phyloP scores from a whole-genome alignment of 768 basidiomycete genomes.

The Lyophyllum shimeji region DNA sequence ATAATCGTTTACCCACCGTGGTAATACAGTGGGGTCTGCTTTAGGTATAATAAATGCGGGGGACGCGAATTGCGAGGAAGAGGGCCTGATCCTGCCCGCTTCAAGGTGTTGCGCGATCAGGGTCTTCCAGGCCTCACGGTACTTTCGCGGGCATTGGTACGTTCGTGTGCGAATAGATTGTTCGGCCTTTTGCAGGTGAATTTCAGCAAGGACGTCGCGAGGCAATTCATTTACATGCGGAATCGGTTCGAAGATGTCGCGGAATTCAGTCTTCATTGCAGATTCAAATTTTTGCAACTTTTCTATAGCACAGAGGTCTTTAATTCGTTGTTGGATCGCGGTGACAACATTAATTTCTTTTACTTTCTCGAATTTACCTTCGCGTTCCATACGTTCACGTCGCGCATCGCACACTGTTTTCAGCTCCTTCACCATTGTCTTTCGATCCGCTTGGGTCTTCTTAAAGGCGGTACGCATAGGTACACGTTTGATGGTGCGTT shows the following conservation, averaged over 20 bases:
- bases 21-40: conserved; percentile 22
- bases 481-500: background rate
- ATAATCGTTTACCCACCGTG: conserved; percentile 37
- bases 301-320: background rate
- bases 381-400: background rate
- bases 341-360: background rate
- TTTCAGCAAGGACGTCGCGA: conserved; percentile 15
- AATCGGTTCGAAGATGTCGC: conserved; percentile 24
- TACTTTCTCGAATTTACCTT: background rate
- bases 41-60: conserved; percentile 40
- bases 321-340: background rate
- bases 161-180: conserved; percentile 19
- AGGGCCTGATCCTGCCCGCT: conserved; percentile 29
- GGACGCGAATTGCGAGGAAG: conserved; percentile 25
- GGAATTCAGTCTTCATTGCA: conserved; percentile 13
- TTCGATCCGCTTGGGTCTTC: background rate
- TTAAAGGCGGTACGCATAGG: background rate
- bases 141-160: conserved; percentile 35
- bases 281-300: background rate
- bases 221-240: conserved; percentile 27
- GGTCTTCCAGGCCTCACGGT: conserved; percentile 27
- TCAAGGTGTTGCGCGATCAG: conserved; percentile 33
- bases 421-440: background rate
- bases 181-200: conserved; percentile 26
- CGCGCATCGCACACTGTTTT: background rate